These are phyloP conservation scores for Coniochaeta ligniaria DNA, from an alignment of 2,329 filamentous ascomycete genomes.

Conservation along the genomic window DNA sequence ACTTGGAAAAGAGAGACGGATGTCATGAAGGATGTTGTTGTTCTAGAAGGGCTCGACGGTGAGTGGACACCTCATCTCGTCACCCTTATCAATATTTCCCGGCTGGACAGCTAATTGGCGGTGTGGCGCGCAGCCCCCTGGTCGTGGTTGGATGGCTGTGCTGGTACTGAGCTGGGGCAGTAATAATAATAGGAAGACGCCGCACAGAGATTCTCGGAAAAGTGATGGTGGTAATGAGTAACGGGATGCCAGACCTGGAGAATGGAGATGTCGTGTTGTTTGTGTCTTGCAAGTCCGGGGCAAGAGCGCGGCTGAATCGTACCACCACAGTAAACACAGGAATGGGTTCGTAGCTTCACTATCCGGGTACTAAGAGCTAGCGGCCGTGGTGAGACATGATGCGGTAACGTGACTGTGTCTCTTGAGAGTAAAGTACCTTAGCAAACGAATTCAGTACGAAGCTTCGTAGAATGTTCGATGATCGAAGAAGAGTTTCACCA, in stretches of 20 bases:
- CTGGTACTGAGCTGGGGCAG: neutral
- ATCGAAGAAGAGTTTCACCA: neutral
- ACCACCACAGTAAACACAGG: neutral
- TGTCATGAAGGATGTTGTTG: slow-evolving; percentile 33
- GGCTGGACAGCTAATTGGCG: slow-evolving; percentile 11
- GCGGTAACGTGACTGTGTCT: neutral
- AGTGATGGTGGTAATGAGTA: neutral
- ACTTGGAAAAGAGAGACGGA: slow-evolving; percentile 35
- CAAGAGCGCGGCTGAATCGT: neutral
- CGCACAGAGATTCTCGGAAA: neutral
- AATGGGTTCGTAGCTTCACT: neutral
- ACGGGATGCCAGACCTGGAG: neutral
- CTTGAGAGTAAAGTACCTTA: neutral
- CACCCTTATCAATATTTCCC: slow-evolving; percentile 10
- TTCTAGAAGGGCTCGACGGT: slow-evolving; percentile 6
- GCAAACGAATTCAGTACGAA: too few relatives aligned
- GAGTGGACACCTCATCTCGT: slow-evolving; percentile 22
- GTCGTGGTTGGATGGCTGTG: neutral
- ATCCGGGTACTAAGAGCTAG: too few relatives aligned
- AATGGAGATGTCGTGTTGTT: neutral
- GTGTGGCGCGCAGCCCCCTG: neutral
- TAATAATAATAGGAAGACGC: neutral
- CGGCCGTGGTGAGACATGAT: neutral
- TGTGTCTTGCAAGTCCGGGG: neutral
- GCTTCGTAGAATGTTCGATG: neutral